phyloP scores from a whole-genome alignment of 2,329 filamentous ascomycete genomes.

The Penicillium nordicum region DNA sequence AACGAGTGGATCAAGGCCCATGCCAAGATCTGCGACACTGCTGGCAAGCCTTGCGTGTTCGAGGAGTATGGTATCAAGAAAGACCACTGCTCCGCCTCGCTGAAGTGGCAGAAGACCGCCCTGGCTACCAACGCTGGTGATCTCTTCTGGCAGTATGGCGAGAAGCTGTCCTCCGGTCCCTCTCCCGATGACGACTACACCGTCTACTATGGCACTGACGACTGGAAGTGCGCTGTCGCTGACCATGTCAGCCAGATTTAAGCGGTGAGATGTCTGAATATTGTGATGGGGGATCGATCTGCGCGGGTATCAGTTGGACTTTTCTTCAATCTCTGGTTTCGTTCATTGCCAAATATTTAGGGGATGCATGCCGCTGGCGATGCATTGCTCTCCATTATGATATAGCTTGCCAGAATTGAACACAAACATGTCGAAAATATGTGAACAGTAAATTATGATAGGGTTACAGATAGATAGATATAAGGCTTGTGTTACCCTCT shows the following conservation, averaged over 20 bases:
- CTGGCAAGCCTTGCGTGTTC: neutral
- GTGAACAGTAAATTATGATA: neutral
- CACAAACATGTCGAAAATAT: neutral
- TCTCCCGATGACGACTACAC: neutral
- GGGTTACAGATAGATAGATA: neutral
- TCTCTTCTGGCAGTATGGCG: neutral
- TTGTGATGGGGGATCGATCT: neutral
- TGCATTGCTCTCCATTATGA: neutral
- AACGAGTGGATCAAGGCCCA: neutral
- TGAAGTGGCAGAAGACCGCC: neutral
- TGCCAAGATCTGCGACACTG: neutral
- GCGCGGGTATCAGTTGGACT: neutral
- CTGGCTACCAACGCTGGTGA: neutral
- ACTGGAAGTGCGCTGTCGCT: neutral
- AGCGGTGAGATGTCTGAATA: neutral
- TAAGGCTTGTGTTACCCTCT: no score
- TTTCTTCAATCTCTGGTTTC: neutral
- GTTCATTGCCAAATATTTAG: neutral
- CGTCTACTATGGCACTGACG: neutral
- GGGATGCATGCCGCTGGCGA: neutral
- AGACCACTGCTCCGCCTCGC: neutral
- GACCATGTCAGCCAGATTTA: neutral
- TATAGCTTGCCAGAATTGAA: neutral
- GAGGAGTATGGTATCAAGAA: neutral
- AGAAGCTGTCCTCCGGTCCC: neutral